A percentile compares a stretch with the other conserved stretches of the same genome.
These are phyloP conservation scores for Candida pseudocylindracea DNA, from an alignment of 1,139 yeast species.

Conservation along the genomic window DNA sequence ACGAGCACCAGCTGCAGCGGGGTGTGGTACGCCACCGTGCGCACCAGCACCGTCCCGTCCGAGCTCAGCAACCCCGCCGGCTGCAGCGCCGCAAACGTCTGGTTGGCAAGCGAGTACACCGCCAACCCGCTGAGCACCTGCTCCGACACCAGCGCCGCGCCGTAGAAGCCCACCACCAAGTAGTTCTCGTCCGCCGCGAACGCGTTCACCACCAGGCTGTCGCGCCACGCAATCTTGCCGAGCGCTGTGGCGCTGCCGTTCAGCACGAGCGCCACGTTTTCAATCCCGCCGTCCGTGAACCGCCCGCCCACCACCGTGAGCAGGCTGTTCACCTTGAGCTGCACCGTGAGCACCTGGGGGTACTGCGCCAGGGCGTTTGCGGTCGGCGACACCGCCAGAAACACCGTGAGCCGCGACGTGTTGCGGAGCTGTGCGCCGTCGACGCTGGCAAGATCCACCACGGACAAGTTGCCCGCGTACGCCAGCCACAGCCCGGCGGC, in stretches of 20 bases:
- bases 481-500: too few species aligned
- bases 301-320: conserved; percentile 29
- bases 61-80: conserved; percentile 18
- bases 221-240: conserved; percentile 14
- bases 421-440: conserved; percentile 4
- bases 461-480: conserved; percentile 7
- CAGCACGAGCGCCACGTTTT: not conserved
- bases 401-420: conserved; percentile 17
- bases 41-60: conserved; percentile 15
- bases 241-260: conserved; percentile 7
- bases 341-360: conserved; percentile 17
- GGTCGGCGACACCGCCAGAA: conserved; percentile 15
- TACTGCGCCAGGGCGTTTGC: conserved; percentile 5
- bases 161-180: conserved; percentile 28
- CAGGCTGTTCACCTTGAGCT: conserved; percentile 22
- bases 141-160: conserved; percentile 12
- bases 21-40: conserved; percentile 30
- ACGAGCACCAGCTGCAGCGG: conserved; percentile 30
- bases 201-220: conserved; percentile 13
- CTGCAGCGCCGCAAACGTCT: conserved; percentile 17
- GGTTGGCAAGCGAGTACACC: conserved; percentile 23
- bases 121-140: conserved; percentile 20
- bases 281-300: conserved; percentile 8
- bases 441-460: conserved; percentile 15
- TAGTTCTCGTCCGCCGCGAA: conserved; percentile 17